phyloP scores from a whole-genome alignment of 257 asterid species.

The Anisodus acutangulus region DNA sequence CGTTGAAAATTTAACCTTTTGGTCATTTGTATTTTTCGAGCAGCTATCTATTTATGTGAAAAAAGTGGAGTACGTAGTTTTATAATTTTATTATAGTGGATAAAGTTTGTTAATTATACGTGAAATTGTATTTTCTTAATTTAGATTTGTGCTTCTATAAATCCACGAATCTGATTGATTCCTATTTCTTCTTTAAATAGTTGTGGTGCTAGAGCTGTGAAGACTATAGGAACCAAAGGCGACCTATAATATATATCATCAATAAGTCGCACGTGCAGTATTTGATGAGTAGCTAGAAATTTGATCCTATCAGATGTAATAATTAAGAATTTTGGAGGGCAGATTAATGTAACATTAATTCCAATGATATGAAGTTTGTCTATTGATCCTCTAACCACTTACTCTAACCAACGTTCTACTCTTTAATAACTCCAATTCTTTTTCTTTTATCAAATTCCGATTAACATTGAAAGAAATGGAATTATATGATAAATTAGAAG shows the following conservation, averaged over 20 bases:
- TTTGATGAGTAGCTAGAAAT: not conserved
- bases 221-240: not conserved
- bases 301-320: not conserved
- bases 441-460: too few species aligned
- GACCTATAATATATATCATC: not conserved
- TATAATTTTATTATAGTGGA: too few species aligned
- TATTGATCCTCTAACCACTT: not conserved
- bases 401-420: not conserved
- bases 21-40: too few species aligned
- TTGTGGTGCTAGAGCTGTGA: slow-evolving; percentile 29
- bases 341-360: not conserved
- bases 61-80: too few species aligned
- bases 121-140: too few species aligned
- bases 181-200: not conserved
- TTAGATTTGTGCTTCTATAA: too few species aligned
- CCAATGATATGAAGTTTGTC: not conserved
- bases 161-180: too few species aligned
- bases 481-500: not conserved
- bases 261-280: not conserved
- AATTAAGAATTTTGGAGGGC: not conserved
- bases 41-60: too few species aligned
- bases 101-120: too few species aligned
- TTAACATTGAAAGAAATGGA: not conserved
- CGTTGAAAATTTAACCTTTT: too few species aligned
- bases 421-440: not conserved